Base-by-base conservation (phyloP, 345 rosid species). In the Limnanthes douglasii region DNA sequence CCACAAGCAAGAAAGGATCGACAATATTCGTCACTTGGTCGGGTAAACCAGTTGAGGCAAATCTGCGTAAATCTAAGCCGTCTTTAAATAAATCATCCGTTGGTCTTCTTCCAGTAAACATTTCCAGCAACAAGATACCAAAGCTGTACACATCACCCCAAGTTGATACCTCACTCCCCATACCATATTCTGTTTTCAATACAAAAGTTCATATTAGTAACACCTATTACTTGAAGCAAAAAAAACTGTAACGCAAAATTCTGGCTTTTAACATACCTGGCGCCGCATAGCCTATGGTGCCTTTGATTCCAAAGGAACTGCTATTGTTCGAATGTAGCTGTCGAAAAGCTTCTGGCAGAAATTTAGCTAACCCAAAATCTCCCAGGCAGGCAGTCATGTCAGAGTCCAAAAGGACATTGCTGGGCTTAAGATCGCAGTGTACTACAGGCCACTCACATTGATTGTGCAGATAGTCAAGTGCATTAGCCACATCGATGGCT, bases 101-200 rank as follows among this genome's bases (percentile, higher is more conserved):
- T 0, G 75, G 72, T 24, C 54, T 42, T 23, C 54, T 69, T 5
- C 63, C 50, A 1, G 54, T 54, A 14, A 65, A 61, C 55, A 65
- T 65, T 32, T 65, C 76, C 53, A 61, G 24, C n/a, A 65, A 23
- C 21, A 58, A 41, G 32, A 61, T 3, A 22, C 64, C 64, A 36
- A 51, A 58, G 45, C 64, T 69, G 42, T 69, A 61, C 33, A 55
- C 56, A 40, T 65, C 66, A 20, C 66, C 61, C 16, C 27, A 26
- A 27, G 45, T 51, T 28, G 72, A 57, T 21, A 62, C 57, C 18
- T 54, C 42, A 12, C 42, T 37, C 31, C 64, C 64, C 45, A 39
- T 60, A 32, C 70, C 70, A 39, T 68, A 68, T 36, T 63, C 64
- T 56, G 33, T 15, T 28, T 18, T 26, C 8, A 9, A 21, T 11